A percentile compares a stretch with the other conserved stretches of the same genome.
These are phyloP conservation scores for Amanita subjunquillea DNA, from an alignment of 768 basidiomycete species.

Conservation along the genomic window DNA sequence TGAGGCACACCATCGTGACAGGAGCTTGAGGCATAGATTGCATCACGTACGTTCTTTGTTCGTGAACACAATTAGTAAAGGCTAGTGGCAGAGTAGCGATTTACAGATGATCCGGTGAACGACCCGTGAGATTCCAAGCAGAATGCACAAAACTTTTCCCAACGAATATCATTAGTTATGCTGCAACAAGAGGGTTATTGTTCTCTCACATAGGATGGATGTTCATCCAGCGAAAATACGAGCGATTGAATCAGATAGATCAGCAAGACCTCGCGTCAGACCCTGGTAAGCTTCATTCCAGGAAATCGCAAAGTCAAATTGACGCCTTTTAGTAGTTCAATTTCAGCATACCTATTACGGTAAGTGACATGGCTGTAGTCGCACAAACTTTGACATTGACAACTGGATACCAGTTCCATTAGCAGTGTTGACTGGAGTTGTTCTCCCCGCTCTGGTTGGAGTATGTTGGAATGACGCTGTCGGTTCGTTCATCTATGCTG, in stretches of 20 bases:
- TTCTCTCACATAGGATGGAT: conserved; percentile 85
- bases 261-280: conserved; percentile 59
- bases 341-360: conserved; percentile 66
- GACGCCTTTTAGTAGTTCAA: conserved; percentile 40
- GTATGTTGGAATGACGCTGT: conserved; percentile 49
- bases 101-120: conserved; percentile 58
- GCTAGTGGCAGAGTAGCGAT: conserved; percentile 31
- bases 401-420: conserved; percentile 35
- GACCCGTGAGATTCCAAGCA: conserved; percentile 38
- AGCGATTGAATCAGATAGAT: conserved; percentile 52
- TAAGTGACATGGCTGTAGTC: conserved; percentile 12
- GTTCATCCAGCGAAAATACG: conserved; percentile 65
- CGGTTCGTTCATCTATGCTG: conserved; percentile 65
- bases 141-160: not conserved
- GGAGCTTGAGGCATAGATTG: conserved; percentile 64
- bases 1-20: conserved; percentile 10
- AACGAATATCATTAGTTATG: conserved; percentile 34
- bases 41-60: conserved; percentile 46
- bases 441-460: conserved; percentile 47
- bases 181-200: conserved; percentile 62
- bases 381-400: not conserved
- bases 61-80: not conserved
- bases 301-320: not conserved
- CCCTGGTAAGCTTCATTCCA: conserved; percentile 37
- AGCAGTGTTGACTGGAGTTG: conserved; percentile 49